phyloP scores from a whole-genome alignment of 2,329 filamentous ascomycete genomes.

The Balansia obtecta region DNA sequence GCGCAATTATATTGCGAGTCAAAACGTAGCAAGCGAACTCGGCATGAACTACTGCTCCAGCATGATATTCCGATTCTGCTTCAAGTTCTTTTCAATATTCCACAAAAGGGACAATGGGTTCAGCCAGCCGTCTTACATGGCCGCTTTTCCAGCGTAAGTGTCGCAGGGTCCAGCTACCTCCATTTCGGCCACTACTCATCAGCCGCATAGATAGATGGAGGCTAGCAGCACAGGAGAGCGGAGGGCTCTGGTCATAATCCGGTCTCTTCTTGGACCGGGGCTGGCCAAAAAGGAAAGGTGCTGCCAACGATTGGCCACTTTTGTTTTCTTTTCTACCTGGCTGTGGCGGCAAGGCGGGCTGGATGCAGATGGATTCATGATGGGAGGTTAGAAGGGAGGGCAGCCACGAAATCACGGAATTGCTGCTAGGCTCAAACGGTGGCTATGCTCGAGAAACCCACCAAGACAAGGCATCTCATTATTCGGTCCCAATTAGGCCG shows the following conservation, averaged over 20 bases:
- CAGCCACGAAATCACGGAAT: neutral
- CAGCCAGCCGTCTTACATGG: constrained; percentile 2
- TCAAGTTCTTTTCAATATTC: neutral
- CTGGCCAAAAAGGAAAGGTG: neutral
- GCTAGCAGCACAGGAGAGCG: constrained; percentile 2
- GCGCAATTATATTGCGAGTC: constrained; percentile 2
- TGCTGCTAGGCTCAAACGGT: neutral
- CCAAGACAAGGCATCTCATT: neutral
- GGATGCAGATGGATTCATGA: too few relatives aligned
- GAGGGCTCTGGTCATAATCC: neutral
- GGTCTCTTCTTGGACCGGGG: neutral
- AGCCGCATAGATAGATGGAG: neutral
- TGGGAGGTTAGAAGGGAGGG: too few relatives aligned
- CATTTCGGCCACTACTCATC: constrained; percentile 6
- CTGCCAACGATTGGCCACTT: too few relatives aligned
- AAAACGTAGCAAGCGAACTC: neutral
- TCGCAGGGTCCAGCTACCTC: constrained; percentile 5
- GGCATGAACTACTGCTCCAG: neutral
- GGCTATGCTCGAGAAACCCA: neutral
- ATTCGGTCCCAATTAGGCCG: neutral
- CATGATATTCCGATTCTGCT: neutral
- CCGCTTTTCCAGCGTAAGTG: constrained; percentile 4
- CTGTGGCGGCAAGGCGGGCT: too few relatives aligned
- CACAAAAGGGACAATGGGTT: neutral
- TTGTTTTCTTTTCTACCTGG: too few relatives aligned